Percentiles rank a stretch among this genome's conserved stretches.
These are phyloP conservation scores for Xylariaceae sp. DNA, from an alignment of 2,329 filamentous ascomycete species.

Conservation along the genomic window DNA sequence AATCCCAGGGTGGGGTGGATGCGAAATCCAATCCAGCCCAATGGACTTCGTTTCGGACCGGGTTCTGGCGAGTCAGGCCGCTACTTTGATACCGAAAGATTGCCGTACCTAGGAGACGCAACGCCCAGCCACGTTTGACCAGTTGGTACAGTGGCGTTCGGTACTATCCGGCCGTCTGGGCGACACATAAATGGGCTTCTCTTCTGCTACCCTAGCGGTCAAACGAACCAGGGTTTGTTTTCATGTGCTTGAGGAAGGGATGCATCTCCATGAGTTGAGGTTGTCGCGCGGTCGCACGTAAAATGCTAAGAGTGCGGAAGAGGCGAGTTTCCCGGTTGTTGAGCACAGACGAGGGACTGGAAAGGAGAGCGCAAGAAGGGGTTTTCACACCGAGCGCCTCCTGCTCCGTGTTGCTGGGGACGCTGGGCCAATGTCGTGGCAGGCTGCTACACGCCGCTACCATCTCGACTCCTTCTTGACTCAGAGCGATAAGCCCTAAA, in stretches of 20 bases:
- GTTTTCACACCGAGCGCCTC: conserved; percentile 2
- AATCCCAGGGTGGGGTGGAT: conserved; percentile 26
- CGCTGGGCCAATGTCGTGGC: conserved; percentile 14
- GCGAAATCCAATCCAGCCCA: conserved; percentile 24
- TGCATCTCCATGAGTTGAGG: conserved; percentile 9
- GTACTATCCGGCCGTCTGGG: conserved; percentile 3
- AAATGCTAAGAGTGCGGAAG: conserved; percentile 9
- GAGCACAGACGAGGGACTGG: conserved; percentile 6
- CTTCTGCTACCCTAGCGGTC: conserved; percentile 6
- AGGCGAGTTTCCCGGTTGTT: background rate
- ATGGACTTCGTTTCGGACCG: conserved; percentile 30
- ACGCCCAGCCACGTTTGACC: conserved; percentile 21
- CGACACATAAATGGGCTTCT: background rate
- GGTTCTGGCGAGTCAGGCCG: conserved; percentile 31
- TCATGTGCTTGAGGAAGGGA: conserved; percentile 3
- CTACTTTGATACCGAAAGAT: conserved; percentile 27
- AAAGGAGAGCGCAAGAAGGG: conserved; percentile 7
- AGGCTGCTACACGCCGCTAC: conserved; percentile 15
- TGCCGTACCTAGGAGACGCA: conserved; percentile 19
- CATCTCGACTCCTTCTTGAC: conserved; percentile 15
- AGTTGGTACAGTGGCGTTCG: conserved; percentile 9
- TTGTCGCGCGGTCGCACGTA: conserved; percentile 4
- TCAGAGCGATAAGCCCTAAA: conserved; percentile 12
- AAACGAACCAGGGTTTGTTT: conserved; percentile 2
- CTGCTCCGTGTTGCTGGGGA: conserved; percentile 3